Evolutionary conservation across 192 early-diverging fungal genomes (phyloP), one percentile per base, ranked within the genome.

Genomic region (Geranomyces michiganensis): DNA sequence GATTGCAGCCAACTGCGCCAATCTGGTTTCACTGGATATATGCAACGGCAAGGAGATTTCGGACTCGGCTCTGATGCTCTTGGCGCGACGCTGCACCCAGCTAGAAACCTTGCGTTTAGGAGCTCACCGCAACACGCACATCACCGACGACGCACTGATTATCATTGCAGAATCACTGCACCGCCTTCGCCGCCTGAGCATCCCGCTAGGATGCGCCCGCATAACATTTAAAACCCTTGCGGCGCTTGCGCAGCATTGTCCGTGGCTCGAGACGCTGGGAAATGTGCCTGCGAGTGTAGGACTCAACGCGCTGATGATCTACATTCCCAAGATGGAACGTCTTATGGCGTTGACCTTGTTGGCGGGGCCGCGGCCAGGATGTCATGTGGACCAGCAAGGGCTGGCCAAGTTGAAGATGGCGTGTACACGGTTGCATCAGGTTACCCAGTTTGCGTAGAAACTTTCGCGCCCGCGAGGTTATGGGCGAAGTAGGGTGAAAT

Each of bases 261-360:
- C 27, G 26, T 12, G 32, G 21, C 56, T 69, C n/a, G 53, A 56
- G 56, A 33, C 27, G 31, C 67, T 69, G 36, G 41, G 19, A 13
- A 69, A 69, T 33, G 67, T 69, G 30, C 67, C 55, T 26, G 56
- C 65, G 27, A 30, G 31, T 9, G 47, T 66, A 22, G 65, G 65
- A 4, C 21, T 30, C 48, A 12, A 29, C 12, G 65, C 65, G 14
- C 31, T 66, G 47, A 27, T 51, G 48, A 51, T 31, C 1, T 64
- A 64, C 43, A 13, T 64, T n/a, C 62, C 62, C 41, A 64, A 26
- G 21, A 64, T 64, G 43, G 21, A 45, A 19, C 32, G 62, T 6
- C 43, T 64, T 31, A 41, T 41, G 1, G 62, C 41, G 62, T 45
- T 64, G 62, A 45, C 7, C 21, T 64, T 64, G 33, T 64, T 14